These are phyloP conservation scores for Aspergillus phoenicis DNA, from an alignment of 2,329 filamentous ascomycete genomes.

Conservation along the genomic window DNA sequence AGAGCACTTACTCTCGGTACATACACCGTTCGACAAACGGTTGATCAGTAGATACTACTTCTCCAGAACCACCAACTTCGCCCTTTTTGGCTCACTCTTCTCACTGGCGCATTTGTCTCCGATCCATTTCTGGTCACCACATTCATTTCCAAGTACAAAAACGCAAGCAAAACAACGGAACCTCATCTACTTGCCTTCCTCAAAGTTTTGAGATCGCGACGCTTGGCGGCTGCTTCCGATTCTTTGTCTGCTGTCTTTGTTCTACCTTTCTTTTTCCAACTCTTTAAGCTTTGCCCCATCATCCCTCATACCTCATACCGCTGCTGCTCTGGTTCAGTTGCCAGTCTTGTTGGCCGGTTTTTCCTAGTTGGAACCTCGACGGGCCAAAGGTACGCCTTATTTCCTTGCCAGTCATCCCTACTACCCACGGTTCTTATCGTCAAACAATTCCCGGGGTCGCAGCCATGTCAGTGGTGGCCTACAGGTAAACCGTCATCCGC, in stretches of 20 bases:
- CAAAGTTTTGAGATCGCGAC: not conserved
- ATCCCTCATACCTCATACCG: not conserved
- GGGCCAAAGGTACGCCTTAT: not conserved
- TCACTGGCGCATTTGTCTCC: not conserved
- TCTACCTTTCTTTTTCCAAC: conserved; percentile 3
- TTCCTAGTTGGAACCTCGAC: not conserved
- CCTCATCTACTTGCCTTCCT: not conserved
- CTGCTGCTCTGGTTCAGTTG: not conserved
- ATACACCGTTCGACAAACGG: not conserved
- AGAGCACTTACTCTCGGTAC: not conserved
- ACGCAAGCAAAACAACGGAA: not conserved
- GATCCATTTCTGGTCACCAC: not conserved
- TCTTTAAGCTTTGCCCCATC: conserved; percentile 9
- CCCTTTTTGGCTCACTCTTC: not conserved
- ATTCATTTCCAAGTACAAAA: not conserved
- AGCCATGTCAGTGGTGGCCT: not conserved
- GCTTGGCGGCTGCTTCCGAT: conserved; percentile 18
- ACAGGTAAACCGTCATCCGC: conserved; percentile 6
- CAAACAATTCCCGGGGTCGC: not conserved
- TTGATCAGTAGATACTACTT: not conserved
- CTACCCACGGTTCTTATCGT: not conserved
- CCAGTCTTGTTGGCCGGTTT: not conserved
- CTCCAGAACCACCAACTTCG: not conserved
- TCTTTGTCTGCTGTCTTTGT: conserved; percentile 19
- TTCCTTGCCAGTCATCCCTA: not conserved